Percentiles rank a stretch among this genome's conserved stretches.
phyloP scores from a whole-genome alignment of 352 stramenopile species.

The Pythium myriotylum region DNA sequence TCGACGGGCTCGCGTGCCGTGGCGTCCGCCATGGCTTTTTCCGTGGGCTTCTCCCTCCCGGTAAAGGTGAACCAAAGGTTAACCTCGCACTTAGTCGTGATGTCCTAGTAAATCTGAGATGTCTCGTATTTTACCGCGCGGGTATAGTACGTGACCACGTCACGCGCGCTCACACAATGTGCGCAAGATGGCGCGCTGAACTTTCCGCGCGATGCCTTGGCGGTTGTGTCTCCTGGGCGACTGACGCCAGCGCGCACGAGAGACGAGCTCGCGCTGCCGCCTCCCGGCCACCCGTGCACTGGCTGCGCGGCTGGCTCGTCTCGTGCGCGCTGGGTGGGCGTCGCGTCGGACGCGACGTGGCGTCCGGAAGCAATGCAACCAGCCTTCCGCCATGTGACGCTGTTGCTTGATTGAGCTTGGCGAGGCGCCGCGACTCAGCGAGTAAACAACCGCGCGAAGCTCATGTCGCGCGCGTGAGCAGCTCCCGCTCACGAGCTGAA shows the following conservation, averaged over 20 bases:
- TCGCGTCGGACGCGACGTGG: no score
- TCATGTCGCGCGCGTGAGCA: conserved; percentile 1
- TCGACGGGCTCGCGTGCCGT: conserved; percentile 39
- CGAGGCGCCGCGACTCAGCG: neutral
- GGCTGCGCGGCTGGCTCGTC: no score
- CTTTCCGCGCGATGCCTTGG: conserved; percentile 15
- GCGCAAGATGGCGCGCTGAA: conserved; percentile 10
- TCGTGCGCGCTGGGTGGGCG: no score
- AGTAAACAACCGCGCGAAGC: conserved; percentile 5
- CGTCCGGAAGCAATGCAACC: no score
- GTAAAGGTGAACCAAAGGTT: no score
- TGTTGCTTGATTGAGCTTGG: no score
- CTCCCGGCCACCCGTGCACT: neutral
- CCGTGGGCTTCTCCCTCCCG: neutral
- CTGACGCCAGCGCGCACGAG: conserved; percentile 25
- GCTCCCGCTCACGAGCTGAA: neutral
- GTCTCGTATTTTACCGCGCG: neutral
- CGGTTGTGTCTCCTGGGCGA: conserved; percentile 9
- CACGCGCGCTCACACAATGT: no score
- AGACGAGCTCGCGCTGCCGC: conserved; percentile 2
- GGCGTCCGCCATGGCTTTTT: conserved; percentile 16
- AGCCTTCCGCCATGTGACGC: no score
- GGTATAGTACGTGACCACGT: no score
- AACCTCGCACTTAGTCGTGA: conserved; percentile 1
- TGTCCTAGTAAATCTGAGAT: neutral